Base-by-base conservation (phyloP, 2,329 filamentous ascomycete genomes). In the Alternaria gansuensis region DNA sequence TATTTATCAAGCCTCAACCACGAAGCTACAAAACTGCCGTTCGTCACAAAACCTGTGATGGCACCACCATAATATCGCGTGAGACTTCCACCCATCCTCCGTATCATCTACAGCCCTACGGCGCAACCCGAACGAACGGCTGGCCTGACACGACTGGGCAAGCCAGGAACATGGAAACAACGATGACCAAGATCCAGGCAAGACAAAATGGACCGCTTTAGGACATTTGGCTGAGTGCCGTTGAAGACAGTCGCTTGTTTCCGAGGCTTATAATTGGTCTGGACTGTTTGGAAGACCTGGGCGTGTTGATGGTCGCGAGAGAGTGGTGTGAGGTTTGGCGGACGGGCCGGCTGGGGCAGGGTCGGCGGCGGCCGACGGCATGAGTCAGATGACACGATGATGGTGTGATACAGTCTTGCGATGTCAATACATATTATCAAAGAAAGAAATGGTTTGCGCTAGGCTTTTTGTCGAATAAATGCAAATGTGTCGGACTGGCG, bases 241-340 rank as follows among this genome's bases (percentile, higher is more conserved):
- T 57, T 5, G 50, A 57, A 53, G 14, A 11, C 31, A 50, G 40
- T 57, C 48, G 53, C 45, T 31, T 28, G 43, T 40, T 55, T 41
- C 59, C 52, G 56, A 59, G 41, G 26, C 45, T 41, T 58, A 28
- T 33, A 26, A 31, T 33, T 48, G 44, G 48, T 45, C 23, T 39
- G 28, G 48, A 3, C 14, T 24, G 3, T 21, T 10, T 11, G 13
- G 14, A 36, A 21, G 9, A 17, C 31, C 24, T 34, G 23, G 21
- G 54, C 54, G 34, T 29, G 13, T 37, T 41, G 31, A 37, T 41
- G 56, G 54, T 69, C 58, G 63, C 14, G 57, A 64, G 68, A 71
- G 26, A 51, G 65, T 73, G 70, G 69, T 68, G 69, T 71, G 69
- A 71, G 61, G 39, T 46, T 59, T 52, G 5, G 21, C 37, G 37